Evolutionary conservation across 495 filamentous ascomycete species (phyloP), one percentile per base, ranked within the genome.

Genomic region (Hyaloscypha finlandica): DNA sequence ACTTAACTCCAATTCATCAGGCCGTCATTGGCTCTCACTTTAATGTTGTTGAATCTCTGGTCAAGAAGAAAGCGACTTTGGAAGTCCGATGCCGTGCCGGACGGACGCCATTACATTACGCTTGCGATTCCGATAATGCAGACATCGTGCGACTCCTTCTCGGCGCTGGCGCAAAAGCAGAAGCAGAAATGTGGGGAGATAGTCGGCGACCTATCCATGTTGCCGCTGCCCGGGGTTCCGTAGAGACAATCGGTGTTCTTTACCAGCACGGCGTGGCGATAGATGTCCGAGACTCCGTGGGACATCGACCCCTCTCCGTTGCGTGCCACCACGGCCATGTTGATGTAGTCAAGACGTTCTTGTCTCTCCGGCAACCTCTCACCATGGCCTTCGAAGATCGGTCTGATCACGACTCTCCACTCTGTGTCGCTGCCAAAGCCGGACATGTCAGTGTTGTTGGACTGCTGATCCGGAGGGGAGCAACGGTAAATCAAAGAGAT

Each of bases 91-190:
- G 80, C 60, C 65, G 66, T 1, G 66, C 68, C 12, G 76, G 72
- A 6, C 64, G 78, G 11, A 74, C 74, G 33, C 74, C 81, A 0
- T 73, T 83, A 48, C 81, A 84, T 63, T 83, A 83, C 68, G 82
- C 81, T 52, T 82, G 81, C 53, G 67, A 74, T 57, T 68, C 73
- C 3, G 70, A 76, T 33, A 77, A 69, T 30, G 39, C 70, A 11
- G 78, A 80, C 14, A 75, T 82, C 6, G 71, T 79, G 11, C 72
- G 67, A 22, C 65, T 81, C 35, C 71, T 85, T 19, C 71, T 85
- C 6, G 69, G 76, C 14, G 71, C 72, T 45, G 79, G 78, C 9
- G 77, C 81, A 6, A 65, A 80, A 20, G 73, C 79, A 16, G 80
- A 84, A 66, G 78, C 75, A 3, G 70, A 72, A 54, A 73, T 72